Percentiles rank a stretch among this genome's conserved stretches.
phyloP scores from a whole-genome alignment of 345 rosid species.

The Noccaea bulbosa region DNA sequence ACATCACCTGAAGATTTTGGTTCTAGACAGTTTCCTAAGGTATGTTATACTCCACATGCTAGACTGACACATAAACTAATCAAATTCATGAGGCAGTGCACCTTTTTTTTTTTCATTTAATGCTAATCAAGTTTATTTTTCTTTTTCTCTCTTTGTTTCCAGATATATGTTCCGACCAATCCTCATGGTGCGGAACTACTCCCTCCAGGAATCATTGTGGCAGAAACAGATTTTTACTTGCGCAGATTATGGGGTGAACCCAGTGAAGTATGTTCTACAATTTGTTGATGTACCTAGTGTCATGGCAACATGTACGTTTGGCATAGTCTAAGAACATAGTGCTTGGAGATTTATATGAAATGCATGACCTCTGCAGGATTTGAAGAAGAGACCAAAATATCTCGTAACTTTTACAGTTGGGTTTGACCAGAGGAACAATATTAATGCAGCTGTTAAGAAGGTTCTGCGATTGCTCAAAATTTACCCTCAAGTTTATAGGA shows the following conservation, averaged over 20 bases:
- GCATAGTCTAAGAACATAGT: background rate
- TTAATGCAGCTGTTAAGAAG: constrained; percentile 79
- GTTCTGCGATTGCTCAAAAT: constrained; percentile 42
- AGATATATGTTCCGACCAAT: constrained; percentile 86
- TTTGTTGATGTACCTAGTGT: background rate
- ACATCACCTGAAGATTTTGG: constrained; percentile 49
- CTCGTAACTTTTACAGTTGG: constrained; percentile 90
- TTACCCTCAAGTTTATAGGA: background rate
- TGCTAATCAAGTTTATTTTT: constrained; percentile 22
- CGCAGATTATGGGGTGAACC: constrained; percentile 99
- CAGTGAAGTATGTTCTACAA: constrained; percentile 62
- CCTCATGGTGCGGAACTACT: constrained; percentile 94
- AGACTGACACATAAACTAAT: background rate
- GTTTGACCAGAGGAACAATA: constrained; percentile 65
- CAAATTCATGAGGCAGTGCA: constrained; percentile 5
- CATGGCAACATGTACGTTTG: background rate
- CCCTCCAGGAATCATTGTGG: constrained; percentile 82
- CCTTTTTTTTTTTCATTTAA: constrained; percentile 1
- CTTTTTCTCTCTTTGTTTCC: too few species aligned
- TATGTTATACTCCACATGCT: constrained; percentile 28
- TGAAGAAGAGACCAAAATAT: constrained; percentile 80
- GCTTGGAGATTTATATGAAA: constrained; percentile 9
- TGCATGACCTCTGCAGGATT: constrained; percentile 59
- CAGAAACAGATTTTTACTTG: constrained; percentile 80
- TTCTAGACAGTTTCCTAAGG: constrained; percentile 53